Percentiles rank a stretch among this genome's conserved stretches.
phyloP scores from a whole-genome alignment of 2,329 filamentous ascomycete species.

The Arachnomyces sp. region DNA sequence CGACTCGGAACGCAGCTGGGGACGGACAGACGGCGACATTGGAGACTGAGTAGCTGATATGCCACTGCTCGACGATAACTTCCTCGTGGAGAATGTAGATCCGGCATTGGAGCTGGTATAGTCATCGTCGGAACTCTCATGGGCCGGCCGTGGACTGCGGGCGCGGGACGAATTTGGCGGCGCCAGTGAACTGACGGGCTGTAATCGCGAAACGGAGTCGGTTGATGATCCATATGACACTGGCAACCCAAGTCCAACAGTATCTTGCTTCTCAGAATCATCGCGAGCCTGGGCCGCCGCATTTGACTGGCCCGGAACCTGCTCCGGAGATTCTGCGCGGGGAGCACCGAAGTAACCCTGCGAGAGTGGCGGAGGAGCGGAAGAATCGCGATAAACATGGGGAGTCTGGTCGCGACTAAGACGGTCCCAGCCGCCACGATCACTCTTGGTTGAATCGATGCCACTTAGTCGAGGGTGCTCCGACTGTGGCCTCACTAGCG shows the following conservation, averaged over 20 bases:
- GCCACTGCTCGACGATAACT: constrained; percentile 66
- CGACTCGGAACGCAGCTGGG: constrained; percentile 72
- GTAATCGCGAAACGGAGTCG: constrained; percentile 29
- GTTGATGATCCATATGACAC: constrained; percentile 25
- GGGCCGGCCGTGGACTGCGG: constrained; percentile 52
- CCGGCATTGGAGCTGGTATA: constrained; percentile 51
- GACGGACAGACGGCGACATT: constrained; percentile 54
- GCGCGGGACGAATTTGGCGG: constrained; percentile 39
- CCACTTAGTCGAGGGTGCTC: constrained; percentile 69
- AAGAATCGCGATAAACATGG: not conserved
- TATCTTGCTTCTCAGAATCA: constrained; percentile 8
- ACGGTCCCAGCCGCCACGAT: constrained; percentile 25
- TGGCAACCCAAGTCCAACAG: constrained; percentile 13
- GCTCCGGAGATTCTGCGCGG: constrained; percentile 28
- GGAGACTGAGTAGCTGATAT: constrained; percentile 55
- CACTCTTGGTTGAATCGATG: constrained; percentile 11
- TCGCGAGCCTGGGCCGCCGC: not conserved
- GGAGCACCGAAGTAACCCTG: constrained; percentile 17
- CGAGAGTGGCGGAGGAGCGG: constrained; percentile 11
- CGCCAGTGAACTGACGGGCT: constrained; percentile 36
- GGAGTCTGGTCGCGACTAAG: constrained; percentile 10
- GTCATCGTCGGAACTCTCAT: constrained; percentile 63
- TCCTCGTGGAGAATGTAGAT: constrained; percentile 63
- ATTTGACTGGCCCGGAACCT: constrained; percentile 7
- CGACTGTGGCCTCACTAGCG: constrained; percentile 56